Evolutionary conservation across 2,329 filamentous ascomycete genomes (phyloP).

Genomic region (Verticillium isaacii): DNA sequence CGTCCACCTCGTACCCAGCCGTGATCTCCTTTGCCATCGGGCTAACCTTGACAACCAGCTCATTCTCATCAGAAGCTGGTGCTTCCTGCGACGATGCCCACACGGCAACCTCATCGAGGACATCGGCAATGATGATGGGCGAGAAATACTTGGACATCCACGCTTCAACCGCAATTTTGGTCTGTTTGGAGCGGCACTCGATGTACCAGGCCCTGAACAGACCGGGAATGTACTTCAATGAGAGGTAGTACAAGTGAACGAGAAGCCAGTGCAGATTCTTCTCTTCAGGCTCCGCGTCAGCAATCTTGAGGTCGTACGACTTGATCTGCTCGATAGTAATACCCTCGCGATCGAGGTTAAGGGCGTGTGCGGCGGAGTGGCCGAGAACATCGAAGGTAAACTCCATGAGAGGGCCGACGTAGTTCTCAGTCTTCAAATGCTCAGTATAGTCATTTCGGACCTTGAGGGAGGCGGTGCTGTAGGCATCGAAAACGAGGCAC

Average conservation of each 20-base stretch:
- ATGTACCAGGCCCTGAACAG: constrained; percentile 83
- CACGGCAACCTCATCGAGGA: constrained; percentile 60
- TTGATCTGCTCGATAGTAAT: constrained; percentile 55
- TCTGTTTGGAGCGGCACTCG: constrained; percentile 74
- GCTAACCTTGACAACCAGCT: constrained; percentile 65
- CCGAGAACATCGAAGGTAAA: constrained; percentile 84
- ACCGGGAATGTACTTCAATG: constrained; percentile 70
- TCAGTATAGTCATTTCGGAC: constrained; percentile 78
- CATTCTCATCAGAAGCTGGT: constrained; percentile 45
- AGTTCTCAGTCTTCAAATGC: constrained; percentile 69
- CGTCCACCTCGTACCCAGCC: constrained; percentile 83
- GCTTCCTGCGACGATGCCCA: constrained; percentile 57
- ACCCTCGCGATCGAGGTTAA: constrained; percentile 67
- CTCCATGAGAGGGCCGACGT: constrained; percentile 64
- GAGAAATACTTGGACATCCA: constrained; percentile 89
- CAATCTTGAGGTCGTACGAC: constrained; percentile 46
- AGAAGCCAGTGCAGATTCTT: constrained; percentile 78
- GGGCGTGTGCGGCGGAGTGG: constrained; percentile 65
- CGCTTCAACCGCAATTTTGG: constrained; percentile 68
- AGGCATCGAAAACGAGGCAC: constrained; percentile 86
- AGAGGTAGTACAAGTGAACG: constrained; percentile 80
- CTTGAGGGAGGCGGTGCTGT: constrained; percentile 71
- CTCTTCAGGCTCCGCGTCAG: constrained; percentile 57
- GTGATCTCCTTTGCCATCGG: constrained; percentile 69
- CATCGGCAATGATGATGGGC: constrained; percentile 59